phyloP scores from a whole-genome alignment of 1,284 basidiomycete species.

The Sparassis latifolia region DNA sequence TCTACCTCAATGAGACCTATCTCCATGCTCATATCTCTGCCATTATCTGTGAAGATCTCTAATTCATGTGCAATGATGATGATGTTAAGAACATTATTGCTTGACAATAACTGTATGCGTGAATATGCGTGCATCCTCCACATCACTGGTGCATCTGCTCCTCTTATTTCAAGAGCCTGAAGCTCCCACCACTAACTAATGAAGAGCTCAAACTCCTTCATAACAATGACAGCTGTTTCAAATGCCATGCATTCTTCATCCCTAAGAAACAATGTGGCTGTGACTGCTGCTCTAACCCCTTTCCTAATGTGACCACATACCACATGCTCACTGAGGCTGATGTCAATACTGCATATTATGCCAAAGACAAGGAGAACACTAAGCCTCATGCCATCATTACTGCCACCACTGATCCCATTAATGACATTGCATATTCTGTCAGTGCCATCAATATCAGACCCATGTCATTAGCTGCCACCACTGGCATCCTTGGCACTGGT shows the following conservation, averaged over 20 bases:
- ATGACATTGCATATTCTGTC: not conserved
- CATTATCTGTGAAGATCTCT: not conserved
- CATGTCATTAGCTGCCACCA: not conserved
- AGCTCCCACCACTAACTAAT: not conserved
- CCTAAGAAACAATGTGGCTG: not conserved
- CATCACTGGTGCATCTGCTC: not conserved
- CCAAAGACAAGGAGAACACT: not conserved
- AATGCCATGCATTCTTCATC: slow-evolving; percentile 3
- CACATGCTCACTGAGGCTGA: too few relatives aligned
- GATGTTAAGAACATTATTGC: not conserved
- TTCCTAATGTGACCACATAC: too few relatives aligned
- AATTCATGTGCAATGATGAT: not conserved
- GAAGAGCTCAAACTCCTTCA: not conserved
- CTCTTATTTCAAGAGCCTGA: too few relatives aligned
- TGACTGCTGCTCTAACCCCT: not conserved
- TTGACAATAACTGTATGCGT: not conserved
- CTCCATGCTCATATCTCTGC: not conserved
- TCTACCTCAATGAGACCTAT: not conserved
- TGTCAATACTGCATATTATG: too few relatives aligned
- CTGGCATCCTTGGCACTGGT: not conserved
- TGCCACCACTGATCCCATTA: not conserved
- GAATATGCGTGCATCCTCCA: not conserved
- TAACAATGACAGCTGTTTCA: slow-evolving; percentile 4
- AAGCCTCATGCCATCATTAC: not conserved
- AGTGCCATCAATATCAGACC: not conserved